Evolutionary conservation across 2,329 filamentous ascomycete genomes (phyloP), one percentile per base, ranked within the genome.

Genomic region (Cordyceps tenuipes): DNA sequence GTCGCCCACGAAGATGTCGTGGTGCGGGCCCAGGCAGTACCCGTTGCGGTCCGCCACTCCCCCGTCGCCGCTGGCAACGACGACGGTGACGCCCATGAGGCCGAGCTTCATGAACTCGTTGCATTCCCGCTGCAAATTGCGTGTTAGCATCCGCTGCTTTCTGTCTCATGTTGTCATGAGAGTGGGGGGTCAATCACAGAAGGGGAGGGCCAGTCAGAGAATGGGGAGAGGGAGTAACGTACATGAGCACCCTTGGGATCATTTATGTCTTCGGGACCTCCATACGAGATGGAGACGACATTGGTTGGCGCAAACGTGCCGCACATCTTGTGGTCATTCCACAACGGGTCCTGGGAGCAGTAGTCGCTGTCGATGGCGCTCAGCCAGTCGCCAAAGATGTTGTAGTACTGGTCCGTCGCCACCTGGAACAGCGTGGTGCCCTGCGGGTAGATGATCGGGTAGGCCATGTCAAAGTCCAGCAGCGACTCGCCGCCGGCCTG

Each of bases 391-490:
- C 75, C 74, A 66, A 77, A 77, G 10, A 72, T 71, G 36, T 72
- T 77, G 49, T 75, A 75, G 47, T 69, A 64, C 10, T 69, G 64
- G 36, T 70, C 63, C 53, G 75, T 69, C 26, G 71, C 71, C 2
- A 71, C 69, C 65, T 80, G 77, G 67, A 78, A 81, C 23, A 83
- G 68, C 34, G 76, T 76, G 26, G 79, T 74, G 10, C 73, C 71
- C 64, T 84, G 80, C 1, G 80, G 82, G 61, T 76, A 77, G 41
- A 82, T 75, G 43, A 84, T 70, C 8, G 79, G 69, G 69, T 80
- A 82, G 57, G 78, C 78, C 48, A 63, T 64, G 62, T 82, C 71
- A 3, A 85, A 73, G 64, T 85, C 82, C 13, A 85, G 74, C 44
- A 79, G 70, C 1, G 79, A 79, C 70, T 85, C 82, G 49, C 75